These are phyloP conservation scores for Aspergillus fumigatus DNA, from an alignment of 2,329 filamentous ascomycete species.

Conservation along the genomic window DNA sequence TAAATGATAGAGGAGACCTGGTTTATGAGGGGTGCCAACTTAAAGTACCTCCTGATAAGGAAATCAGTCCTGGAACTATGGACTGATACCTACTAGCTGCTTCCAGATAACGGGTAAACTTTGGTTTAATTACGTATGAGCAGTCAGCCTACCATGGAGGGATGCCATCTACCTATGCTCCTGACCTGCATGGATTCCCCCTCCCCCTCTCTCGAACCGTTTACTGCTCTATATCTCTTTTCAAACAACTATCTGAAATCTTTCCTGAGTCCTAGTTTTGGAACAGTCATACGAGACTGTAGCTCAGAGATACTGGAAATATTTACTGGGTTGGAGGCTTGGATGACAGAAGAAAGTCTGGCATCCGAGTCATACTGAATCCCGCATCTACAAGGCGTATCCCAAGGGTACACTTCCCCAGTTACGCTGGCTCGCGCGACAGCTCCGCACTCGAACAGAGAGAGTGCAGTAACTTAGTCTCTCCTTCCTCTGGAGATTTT, in stretches of 20 bases:
- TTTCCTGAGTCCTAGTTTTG: background rate
- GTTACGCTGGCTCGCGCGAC: conserved; percentile 1
- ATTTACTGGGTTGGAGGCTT: background rate
- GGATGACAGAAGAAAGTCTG: background rate
- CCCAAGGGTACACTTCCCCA: conserved; percentile 1
- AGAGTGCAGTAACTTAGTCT: background rate
- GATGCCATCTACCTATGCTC: conserved; percentile 19
- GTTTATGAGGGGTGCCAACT: background rate
- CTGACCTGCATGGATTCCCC: conserved; percentile 18
- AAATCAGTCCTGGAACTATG: background rate
- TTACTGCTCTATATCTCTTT: conserved; percentile 7
- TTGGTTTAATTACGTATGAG: background rate
- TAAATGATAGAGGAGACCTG: background rate
- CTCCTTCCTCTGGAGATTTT: background rate
- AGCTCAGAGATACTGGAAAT: background rate
- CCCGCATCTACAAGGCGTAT: conserved; percentile 1
- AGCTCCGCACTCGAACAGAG: background rate
- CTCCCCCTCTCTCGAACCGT: conserved; percentile 12
- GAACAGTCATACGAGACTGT: background rate
- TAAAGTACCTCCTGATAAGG: background rate
- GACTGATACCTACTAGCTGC: background rate
- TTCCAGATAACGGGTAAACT: conserved; percentile 8
- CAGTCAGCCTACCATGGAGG: conserved; percentile 14
- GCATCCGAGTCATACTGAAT: background rate
- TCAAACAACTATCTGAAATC: background rate